Base-by-base conservation (phyloP, 108 stramenopile species). In the Pseudonitzschia multiseries region DNA sequence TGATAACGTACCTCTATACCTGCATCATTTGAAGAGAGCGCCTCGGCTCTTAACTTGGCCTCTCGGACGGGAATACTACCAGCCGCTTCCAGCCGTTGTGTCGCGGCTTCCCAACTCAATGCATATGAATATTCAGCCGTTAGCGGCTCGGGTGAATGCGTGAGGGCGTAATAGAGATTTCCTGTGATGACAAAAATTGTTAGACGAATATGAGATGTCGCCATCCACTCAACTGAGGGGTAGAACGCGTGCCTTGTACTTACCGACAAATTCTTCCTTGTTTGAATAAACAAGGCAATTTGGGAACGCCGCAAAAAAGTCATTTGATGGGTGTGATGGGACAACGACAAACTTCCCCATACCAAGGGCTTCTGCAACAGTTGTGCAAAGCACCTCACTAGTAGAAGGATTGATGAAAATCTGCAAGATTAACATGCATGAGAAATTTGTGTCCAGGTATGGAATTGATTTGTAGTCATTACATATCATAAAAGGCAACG, bases 271-370 rank as follows among this genome's bases (percentile, higher is more conserved):
- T 65, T 96, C 94, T 63, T 89, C 86, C 77, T 91, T 86, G 53
- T 81, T 88, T 10, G 84, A 67, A 70, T 92, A 96, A 1, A 90
- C 79, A 51, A 96, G 78, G 65, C 94, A 96, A 72, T 93, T 96
- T 5, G 91, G 90, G 70, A 96, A 93, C 70, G 86, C 86, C 20
- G 81, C 78, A 68, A 96, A 96, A 80, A 93, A 96, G 65, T 88
- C 89, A 79, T 96, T 96, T 20, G 88, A 89, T 27, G 89, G 76
- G 61, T 81, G 77, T 8, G 80, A 80, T 32, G 84, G 79, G 5
- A 76, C 22, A 8, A 96, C 84, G 10, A 95, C 92, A 72, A 92
- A 96, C 70, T 96, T 96, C 4, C 93, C 93, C 96, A 96, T 96
- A 20, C 93, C 96, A 59, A 96, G 75, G 8, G 96, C 96, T 81